Evolutionary conservation across 208 protist genomes (phyloP).

Genomic region (Leishmania martiniquensis): DNA sequence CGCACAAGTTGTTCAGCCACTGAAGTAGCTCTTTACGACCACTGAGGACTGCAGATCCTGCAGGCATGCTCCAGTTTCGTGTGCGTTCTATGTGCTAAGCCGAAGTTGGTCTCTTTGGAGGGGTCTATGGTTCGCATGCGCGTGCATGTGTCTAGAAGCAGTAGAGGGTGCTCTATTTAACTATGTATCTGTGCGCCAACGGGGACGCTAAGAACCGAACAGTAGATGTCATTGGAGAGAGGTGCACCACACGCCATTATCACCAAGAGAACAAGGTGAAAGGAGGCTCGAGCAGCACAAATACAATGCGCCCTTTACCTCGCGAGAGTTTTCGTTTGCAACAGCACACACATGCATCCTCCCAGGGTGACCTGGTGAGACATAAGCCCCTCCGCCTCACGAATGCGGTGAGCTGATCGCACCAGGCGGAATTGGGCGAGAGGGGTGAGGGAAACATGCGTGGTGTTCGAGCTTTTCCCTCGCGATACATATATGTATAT

Average conservation of each 20-base stretch:
- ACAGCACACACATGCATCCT: neutral
- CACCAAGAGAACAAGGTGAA: neutral
- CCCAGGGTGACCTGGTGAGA: neutral
- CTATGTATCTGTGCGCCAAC: neutral
- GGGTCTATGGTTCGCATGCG: slow-evolving; percentile 1
- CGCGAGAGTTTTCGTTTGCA: neutral
- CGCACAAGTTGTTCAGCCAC: slow-evolving; percentile 86
- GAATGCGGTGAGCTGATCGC: neutral
- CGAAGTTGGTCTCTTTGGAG: neutral
- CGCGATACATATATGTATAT: no score
- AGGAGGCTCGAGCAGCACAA: neutral
- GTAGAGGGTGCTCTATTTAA: neutral
- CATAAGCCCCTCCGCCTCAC: neutral
- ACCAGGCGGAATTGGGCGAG: neutral
- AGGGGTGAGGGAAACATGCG: neutral
- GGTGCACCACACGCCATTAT: neutral
- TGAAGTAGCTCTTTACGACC: slow-evolving; percentile 73
- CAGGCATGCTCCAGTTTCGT: slow-evolving; percentile 5
- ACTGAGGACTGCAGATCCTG: slow-evolving; percentile 30
- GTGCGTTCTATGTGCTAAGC: neutral
- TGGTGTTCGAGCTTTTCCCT: neutral
- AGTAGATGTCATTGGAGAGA: neutral
- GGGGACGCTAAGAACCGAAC: neutral
- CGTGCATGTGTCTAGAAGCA: neutral
- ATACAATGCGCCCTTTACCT: neutral